Evolutionary conservation across 169 alveolate genomes (phyloP), one percentile per base, ranked within the genome.

Genomic region (Ichthyophthirius multifiliis): DNA sequence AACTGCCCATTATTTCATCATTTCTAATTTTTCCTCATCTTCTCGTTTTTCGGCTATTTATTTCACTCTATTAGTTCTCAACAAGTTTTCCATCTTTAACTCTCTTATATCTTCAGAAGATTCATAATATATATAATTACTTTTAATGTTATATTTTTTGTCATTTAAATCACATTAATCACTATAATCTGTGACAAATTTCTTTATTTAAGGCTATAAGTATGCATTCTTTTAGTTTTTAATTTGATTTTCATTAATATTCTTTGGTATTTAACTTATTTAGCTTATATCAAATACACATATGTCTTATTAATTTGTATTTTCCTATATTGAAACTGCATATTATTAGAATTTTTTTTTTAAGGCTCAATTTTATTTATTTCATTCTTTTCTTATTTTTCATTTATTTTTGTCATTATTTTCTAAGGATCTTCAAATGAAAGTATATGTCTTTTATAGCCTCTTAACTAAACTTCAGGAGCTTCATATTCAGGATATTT

Each of bases 1-100:
- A 1, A 30, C 23, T 10, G 86, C 47, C 86, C 86, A 81, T 20
- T 81, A 30, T 31, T 73, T 47, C 74, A 81, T 63, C 82, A 73
- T 41, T 3, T 63, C 34, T 13, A 81, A 63, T 62, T 71, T 32
- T 48, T 81, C 86, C 55, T 81, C 86, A 71, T 67, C 74, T 74
- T 81, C 81, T 62, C 86, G 45, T 45, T 81, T 81, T 41, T 71
- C 43, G n/a, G 34, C 32, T 16, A 67, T 18, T 30, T 81, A 75
- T 37, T 81, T 81, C 16, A 71, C 32, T 48, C 86, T 67, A 2
- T 32, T 20, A 48, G 67, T 47, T 6, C 39, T 20, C 35, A 45
- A 81, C 31, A 41, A 48, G 30, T 48, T 48, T 31, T 81, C 71
- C 48, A 55, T 43, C 23, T 41, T 71, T 5, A 71, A 23, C 55